Evolutionary conservation across 1,284 basidiomycete species (phyloP), one percentile per base, ranked within the genome.

Genomic region (Athelia sp.): DNA sequence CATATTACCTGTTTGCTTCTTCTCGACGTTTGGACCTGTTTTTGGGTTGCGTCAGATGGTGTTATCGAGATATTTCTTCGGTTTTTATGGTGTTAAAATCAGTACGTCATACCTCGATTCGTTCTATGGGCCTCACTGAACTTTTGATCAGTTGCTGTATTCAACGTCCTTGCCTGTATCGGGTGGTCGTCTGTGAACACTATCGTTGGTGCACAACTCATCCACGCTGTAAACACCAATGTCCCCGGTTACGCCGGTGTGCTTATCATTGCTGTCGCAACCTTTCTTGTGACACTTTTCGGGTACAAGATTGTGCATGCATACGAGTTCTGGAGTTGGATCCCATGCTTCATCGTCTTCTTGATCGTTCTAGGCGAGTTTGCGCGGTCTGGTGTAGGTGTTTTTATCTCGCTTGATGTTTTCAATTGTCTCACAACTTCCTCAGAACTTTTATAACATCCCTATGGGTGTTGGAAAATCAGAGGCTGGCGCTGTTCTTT

Each of bases 271-370:
- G 65, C 66, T 13, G 58, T 69, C 26, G 54, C 72, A 42, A 67
- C 70, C 0, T 55, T 71, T 29, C 49, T 62, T 11, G 62, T 72
- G 43, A 67, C 66, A 26, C 69, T 76, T 43, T 65, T 67, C 50
- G 72, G 73, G 3, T 74, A 74, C 53, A 64, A 65, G 18, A 57
- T 70, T 34, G 65, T 77, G 8, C 73, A 74, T 54, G 46, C 55
- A 2, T 68, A 70, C 46, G 70, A 72, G 51, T 61, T 61, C 26
- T 71, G 64, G 52, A 56, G 70, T 23, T 74, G 70, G 61, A 58
- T 71, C 29, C 72, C 72, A n/a, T 35, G 54, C 52, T 19, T 40
- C 15, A 55, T 62, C 46, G 57, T 62, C 45, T 61, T 66, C 56
- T 51, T 69, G 51, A 63, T 70, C 52, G 60, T 65, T 45, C 51